Evolutionary conservation across 2,329 filamentous ascomycete species (phyloP), one percentile per base, ranked within the genome.

Genomic region (Fusarium hostae): DNA sequence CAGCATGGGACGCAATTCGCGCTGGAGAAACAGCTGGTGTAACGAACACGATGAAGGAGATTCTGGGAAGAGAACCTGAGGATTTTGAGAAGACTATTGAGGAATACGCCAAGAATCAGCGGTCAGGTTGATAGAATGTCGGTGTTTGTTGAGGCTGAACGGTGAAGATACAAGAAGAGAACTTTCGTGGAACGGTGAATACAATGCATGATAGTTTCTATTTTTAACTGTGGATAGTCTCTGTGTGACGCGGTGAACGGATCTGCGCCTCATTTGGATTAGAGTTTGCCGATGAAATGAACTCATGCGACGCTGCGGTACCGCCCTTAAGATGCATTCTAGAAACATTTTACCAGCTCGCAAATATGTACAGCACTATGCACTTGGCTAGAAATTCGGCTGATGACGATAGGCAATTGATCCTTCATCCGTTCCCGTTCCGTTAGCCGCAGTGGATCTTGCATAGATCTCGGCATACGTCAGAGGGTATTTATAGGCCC

Each of bases 1-100:
- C 71, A 8, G 71, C 71, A 3, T 73, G 71, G 71, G 60, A 70
- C 4, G 71, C 60, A 6, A 73, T 73, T 2, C 47, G 32, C 16
- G 68, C 51, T 5, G 68, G 71, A 2, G 71, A 73, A n/a, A 61
- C 71, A 2, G 71, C 50, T 12, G 40, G 39, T 0, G 55, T 71
- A 3, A 69, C 52, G 3, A 15, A 28, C 3, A 72, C 54, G 1
- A 20, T 66, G 34, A 24, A 28, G 0, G 39, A 74, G 3, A 13
- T 73, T 8, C 1, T 74, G 4, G 71, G 64, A 22, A 45, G 71
- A 0, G 71, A 71, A 3, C 68, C 67, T 0, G 71, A 74, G n/a
- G 15, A 39, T 2, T 74, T 69, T 32, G 71, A 71, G 10, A 66
- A 9, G 12, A 72, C 71, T 3, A 44, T 73, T 30, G 37, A 44